Conservation (phyloP, 176 grass and related monocot genomes). For the Musa beccarii region DNA sequence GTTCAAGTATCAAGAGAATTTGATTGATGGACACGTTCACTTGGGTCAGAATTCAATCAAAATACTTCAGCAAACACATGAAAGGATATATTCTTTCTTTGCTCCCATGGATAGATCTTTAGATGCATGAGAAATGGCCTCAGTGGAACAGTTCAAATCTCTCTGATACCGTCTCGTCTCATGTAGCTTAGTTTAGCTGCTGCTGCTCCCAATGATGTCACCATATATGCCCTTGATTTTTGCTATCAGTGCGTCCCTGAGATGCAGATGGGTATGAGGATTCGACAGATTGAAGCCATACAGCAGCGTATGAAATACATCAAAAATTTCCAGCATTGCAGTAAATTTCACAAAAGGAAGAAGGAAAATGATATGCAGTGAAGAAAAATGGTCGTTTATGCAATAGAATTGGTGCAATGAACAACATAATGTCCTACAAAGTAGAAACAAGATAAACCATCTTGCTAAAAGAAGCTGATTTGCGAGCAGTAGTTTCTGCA, state of each 20-base stretch:
- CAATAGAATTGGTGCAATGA: no score
- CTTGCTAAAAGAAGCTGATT: not conserved
- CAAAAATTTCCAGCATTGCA: not conserved
- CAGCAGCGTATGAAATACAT: no score
- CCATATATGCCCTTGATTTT: slow-evolving; percentile 14
- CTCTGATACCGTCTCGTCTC: not conserved
- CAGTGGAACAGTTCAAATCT: not conserved
- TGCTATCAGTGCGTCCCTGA: slow-evolving; percentile 21
- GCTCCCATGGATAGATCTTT: not conserved
- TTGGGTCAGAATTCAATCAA: not conserved
- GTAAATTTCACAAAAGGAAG: not conserved
- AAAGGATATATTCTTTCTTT: not conserved
- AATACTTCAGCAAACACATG: not conserved
- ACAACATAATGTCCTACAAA: no score
- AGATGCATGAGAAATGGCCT: not conserved
- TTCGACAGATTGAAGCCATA: not conserved
- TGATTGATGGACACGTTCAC: no score
- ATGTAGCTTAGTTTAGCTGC: not conserved
- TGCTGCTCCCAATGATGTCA: slow-evolving; percentile 23
- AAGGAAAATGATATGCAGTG: not conserved
- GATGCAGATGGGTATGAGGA: not conserved
- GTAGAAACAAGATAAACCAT: no score
- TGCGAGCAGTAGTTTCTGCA: not conserved
- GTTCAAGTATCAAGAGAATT: no score
- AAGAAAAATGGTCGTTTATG: not conserved